A percentile compares a stretch with the other conserved stretches of the same genome.
Conservation (phyloP, 2,329 filamentous ascomycete species). For the Helotiales sp. region DNA sequence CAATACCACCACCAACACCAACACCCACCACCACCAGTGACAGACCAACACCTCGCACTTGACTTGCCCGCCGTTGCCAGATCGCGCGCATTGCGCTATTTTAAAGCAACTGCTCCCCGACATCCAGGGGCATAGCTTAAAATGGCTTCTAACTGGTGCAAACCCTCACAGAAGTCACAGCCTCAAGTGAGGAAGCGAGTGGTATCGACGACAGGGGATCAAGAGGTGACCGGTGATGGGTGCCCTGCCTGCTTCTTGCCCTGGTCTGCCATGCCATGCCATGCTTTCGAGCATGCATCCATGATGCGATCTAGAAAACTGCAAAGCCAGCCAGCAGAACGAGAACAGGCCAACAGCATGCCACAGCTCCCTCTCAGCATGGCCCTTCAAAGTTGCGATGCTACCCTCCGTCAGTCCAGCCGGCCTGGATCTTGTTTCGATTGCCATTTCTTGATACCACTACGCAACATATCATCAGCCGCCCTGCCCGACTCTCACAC, state of each 20-base stretch:
- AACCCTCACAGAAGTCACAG: conserved; percentile 5
- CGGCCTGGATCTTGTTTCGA: conserved; percentile 5
- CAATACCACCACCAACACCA: no score
- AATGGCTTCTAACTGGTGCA: conserved; percentile 1
- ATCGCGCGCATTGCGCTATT: not conserved
- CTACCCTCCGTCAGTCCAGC: not conserved
- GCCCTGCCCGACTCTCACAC: conserved; percentile 14
- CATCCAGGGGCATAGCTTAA: not conserved
- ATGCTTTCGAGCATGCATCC: conserved; percentile 7
- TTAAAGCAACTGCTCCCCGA: not conserved
- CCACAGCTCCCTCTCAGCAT: conserved; percentile 7
- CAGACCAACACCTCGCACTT: not conserved
- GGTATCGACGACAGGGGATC: not conserved
- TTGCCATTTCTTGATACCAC: conserved; percentile 22
- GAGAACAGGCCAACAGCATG: conserved; percentile 10
- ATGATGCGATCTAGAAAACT: conserved; percentile 4
- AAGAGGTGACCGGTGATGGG: conserved; percentile 4
- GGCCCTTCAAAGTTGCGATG: not conserved
- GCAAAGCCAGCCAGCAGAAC: conserved; percentile 4
- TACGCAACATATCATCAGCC: conserved; percentile 17
- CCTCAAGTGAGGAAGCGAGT: not conserved
- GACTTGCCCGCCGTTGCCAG: not conserved
- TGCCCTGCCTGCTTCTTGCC: no score
- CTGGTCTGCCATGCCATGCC: not conserved
- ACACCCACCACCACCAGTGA: no score